Evolutionary conservation across 2,329 filamentous ascomycete species (phyloP).

Genomic region (Arthrobotrys pseudoclavata): DNA sequence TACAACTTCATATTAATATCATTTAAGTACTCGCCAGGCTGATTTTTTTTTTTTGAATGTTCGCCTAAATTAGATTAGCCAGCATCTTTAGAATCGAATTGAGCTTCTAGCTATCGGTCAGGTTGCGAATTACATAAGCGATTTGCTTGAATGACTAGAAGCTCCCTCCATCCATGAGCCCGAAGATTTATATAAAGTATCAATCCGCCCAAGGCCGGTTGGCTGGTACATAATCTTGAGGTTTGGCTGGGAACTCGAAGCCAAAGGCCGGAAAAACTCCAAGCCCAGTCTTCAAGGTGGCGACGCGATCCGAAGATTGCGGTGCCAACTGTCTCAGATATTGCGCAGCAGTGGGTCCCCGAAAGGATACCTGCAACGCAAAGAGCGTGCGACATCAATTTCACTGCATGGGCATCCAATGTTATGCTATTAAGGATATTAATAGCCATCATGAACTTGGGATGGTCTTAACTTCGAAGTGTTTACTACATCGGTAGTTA

Average conservation of each 20-base stretch:
- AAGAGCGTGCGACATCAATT: background rate
- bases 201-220: constrained; percentile 24
- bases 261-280: constrained; percentile 26
- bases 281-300: constrained; percentile 3
- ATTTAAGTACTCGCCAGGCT: too few species aligned
- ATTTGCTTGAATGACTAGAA: background rate
- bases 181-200: background rate
- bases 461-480: too few species aligned
- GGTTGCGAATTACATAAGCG: background rate
- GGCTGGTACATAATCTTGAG: background rate
- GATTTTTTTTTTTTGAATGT: too few species aligned
- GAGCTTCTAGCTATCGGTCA: too few species aligned
- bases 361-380: constrained; percentile 8
- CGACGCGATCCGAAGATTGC: constrained; percentile 31
- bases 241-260: background rate
- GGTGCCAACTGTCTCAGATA: constrained; percentile 19
- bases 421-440: background rate
- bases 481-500: too few species aligned
- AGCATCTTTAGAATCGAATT: too few species aligned
- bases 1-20: too few species aligned
- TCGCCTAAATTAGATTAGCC: too few species aligned
- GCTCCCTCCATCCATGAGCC: background rate
- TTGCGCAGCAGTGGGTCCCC: constrained; percentile 18
- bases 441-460: background rate
- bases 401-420: background rate